phyloP scores from a whole-genome alignment of 371 early-diverging fungal genomes.

The Smittium culicis region DNA sequence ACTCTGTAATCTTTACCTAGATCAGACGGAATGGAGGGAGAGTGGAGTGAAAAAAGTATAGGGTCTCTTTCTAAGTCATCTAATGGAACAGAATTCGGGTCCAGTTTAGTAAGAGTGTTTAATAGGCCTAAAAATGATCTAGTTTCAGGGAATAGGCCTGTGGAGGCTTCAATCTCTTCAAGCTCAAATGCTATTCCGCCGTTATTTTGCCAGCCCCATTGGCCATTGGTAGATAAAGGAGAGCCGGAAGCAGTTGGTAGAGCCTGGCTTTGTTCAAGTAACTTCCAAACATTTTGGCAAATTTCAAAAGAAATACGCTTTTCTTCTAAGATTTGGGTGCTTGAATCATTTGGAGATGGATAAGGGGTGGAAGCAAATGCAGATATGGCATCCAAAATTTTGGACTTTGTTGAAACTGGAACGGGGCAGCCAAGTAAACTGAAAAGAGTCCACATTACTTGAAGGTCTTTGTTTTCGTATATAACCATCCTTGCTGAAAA shows the following conservation, averaged over 20 bases:
- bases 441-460: constrained; percentile 48
- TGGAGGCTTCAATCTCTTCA: constrained; percentile 54
- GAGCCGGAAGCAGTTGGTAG: constrained; percentile 33
- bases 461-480: constrained; percentile 42
- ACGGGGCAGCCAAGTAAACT: constrained; percentile 50
- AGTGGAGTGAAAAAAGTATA: constrained; percentile 26
- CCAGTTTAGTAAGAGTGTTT: constrained; percentile 48
- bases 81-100: constrained; percentile 16
- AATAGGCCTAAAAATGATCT: constrained; percentile 62
- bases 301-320: constrained; percentile 30
- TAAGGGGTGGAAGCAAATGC: constrained; percentile 40
- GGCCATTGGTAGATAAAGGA: constrained; percentile 10
- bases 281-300: constrained; percentile 46
- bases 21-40: constrained; percentile 40
- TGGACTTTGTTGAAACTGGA: constrained; percentile 57
- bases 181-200: constrained; percentile 56
- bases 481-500: constrained; percentile 42
- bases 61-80: constrained; percentile 30
- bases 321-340: not conserved
- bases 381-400: constrained; percentile 51
- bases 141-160: constrained; percentile 68
- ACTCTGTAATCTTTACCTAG: constrained; percentile 46
- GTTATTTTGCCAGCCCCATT: constrained; percentile 15
- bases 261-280: constrained; percentile 53
- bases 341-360: not conserved